Base-by-base conservation (phyloP, 2,329 filamentous ascomycete genomes). In the Aspergillus puulaauensis region DNA sequence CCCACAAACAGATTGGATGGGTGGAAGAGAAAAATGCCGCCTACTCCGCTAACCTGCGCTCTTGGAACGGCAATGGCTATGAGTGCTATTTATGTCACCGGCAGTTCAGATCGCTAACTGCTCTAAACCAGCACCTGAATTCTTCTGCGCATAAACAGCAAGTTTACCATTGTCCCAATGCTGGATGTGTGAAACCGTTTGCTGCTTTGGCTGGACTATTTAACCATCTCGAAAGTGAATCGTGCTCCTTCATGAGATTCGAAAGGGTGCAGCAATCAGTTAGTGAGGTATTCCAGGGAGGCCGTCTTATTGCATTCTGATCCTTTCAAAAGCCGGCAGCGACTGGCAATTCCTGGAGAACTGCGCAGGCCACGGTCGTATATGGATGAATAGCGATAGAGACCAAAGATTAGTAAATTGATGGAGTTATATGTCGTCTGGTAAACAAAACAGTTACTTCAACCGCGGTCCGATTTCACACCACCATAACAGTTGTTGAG, bases 1-100 rank as follows among this genome's bases (percentile, higher is more conserved):
- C 83, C 6, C 82, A 80, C 57, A 80, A 79, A 3, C 75, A 82
- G 24, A 66, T 86, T n/a, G 77, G 71, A 17, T 82, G 78, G 78
- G 60, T 73, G 11, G 73, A 69, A 0, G 70, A 75, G 39, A 53
- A 63, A 31, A 65, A 58, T 44, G 49, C 35, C 0, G 24, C 65
- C 4, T 77, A 76, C 58, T 61, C 70, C 7, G 80, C 79, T 1
- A 83, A 74, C 0, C 35, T 62, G 0, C 60, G 56, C 1, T 70
- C 81, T 0, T 84, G 72, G 67, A 85, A 86, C 52, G 77, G 78
- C 0, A 0, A 24, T 2, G 61, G 14, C 1, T 86, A 74, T 67
- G 77, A 82, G 62, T 87, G 84, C 71, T 82, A 82, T 58, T 59
- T 87, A 4, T 88, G 86, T 64, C 69, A 79, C 21, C 69, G 71